Evolutionary conservation across 257 asterid genomes (phyloP).

Genomic region (Jacaranda mimosifolia): DNA sequence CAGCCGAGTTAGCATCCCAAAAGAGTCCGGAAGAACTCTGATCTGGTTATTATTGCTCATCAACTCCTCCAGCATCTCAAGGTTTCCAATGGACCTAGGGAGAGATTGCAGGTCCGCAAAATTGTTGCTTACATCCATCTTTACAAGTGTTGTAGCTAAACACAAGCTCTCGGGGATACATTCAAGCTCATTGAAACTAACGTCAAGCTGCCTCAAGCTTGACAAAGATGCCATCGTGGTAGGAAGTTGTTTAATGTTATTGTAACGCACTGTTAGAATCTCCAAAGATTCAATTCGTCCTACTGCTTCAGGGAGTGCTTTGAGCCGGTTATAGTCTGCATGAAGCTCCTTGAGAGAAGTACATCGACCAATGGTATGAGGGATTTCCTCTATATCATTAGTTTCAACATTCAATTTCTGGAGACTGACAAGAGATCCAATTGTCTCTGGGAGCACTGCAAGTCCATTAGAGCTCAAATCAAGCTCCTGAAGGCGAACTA

Average conservation of each 20-base stretch:
- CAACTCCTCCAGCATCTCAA: constrained; percentile 88
- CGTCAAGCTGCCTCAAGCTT: constrained; percentile 74
- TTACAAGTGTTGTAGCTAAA: constrained; percentile 80
- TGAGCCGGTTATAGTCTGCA: constrained; percentile 81
- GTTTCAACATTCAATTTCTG: constrained; percentile 70
- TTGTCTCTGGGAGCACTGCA: constrained; percentile 68
- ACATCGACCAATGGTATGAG: constrained; percentile 85
- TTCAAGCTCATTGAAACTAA: constrained; percentile 92
- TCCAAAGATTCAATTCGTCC: constrained; percentile 79
- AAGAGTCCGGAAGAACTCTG: constrained; percentile 79
- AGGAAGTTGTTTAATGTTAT: constrained; percentile 80
- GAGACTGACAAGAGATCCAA: constrained; percentile 77
- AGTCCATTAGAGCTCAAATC: constrained; percentile 82
- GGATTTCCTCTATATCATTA: constrained; percentile 82
- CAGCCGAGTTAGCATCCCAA: constrained; percentile 70
- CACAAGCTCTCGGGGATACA: constrained; percentile 90
- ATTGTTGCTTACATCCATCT: constrained; percentile 88
- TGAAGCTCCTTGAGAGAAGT: constrained; percentile 73
- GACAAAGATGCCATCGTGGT: constrained; percentile 85
- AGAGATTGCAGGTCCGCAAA: constrained; percentile 77
- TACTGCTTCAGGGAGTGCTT: constrained; percentile 94
- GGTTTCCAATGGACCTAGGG: constrained; percentile 92
- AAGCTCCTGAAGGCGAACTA: constrained; percentile 71
- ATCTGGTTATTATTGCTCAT: constrained; percentile 76
- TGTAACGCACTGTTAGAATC: constrained; percentile 73